These are phyloP conservation scores for Colletotrichum liaoningense DNA, from an alignment of 2,329 filamentous ascomycete species.

Conservation along the genomic window DNA sequence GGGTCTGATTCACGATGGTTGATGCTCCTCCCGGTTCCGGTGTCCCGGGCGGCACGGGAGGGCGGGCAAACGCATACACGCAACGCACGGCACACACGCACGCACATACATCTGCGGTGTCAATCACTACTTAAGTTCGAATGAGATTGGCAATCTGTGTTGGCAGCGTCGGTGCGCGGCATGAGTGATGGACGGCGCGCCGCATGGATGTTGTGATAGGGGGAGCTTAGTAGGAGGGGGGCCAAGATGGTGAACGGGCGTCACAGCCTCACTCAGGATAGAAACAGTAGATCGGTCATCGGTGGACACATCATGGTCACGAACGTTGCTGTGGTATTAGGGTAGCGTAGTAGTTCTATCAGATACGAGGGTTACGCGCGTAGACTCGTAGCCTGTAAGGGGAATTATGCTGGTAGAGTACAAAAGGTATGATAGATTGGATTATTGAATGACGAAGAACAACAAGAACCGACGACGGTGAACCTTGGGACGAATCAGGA, in stretches of 20 bases:
- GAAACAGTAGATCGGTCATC: slow-evolving; percentile 9
- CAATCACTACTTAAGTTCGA: background rate
- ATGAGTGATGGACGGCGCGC: background rate
- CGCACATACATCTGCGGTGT: background rate
- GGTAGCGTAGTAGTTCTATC: background rate
- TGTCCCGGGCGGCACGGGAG: slow-evolving; percentile 22
- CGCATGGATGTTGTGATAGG: background rate
- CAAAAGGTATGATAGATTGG: background rate
- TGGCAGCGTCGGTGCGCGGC: background rate
- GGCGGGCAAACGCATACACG: background rate
- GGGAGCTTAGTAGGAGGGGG: background rate
- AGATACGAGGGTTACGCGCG: slow-evolving; percentile 14
- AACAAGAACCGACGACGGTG: background rate
- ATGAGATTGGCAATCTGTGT: slow-evolving; percentile 10
- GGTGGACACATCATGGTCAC: background rate
- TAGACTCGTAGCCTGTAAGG: background rate
- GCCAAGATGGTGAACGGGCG: background rate
- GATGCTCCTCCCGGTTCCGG: slow-evolving; percentile 19
- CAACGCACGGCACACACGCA: background rate
- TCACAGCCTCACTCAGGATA: slow-evolving; percentile 33
- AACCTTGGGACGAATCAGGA: background rate
- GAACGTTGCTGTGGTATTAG: background rate
- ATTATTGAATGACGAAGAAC: background rate
- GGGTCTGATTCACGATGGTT: background rate
- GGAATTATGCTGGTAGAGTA: background rate